phyloP scores from a whole-genome alignment of 2,329 filamentous ascomycete genomes.

The Monosporascus sp. region DNA sequence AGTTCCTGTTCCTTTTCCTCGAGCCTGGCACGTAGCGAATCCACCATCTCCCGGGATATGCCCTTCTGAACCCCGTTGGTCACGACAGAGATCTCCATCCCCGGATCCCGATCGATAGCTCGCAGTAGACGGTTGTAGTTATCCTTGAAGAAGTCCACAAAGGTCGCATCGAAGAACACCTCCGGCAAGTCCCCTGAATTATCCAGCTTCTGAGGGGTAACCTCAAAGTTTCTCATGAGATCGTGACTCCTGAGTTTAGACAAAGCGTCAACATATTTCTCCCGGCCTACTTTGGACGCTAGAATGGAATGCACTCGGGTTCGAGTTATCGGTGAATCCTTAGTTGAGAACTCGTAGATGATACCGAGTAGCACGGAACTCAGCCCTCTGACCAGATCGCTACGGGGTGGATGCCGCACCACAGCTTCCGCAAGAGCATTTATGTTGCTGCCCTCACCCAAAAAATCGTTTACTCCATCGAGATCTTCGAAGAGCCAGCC shows the following conservation, averaged over 20 bases:
- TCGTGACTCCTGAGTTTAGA: constrained; percentile 71
- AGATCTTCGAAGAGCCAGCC: constrained; percentile 91
- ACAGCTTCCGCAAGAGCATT: constrained; percentile 76
- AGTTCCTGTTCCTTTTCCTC: constrained; percentile 60
- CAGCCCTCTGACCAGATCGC: constrained; percentile 70
- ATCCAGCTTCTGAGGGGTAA: constrained; percentile 65
- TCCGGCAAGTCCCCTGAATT: constrained; percentile 58
- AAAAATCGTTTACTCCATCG: constrained; percentile 85
- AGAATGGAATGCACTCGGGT: constrained; percentile 76
- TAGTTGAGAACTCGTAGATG: constrained; percentile 94
- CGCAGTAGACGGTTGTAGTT: constrained; percentile 83
- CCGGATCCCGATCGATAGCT: constrained; percentile 86
- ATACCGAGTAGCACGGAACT: constrained; percentile 81
- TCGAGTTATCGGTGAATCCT: constrained; percentile 86
- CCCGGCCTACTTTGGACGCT: constrained; percentile 70
- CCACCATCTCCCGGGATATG: constrained; percentile 88
- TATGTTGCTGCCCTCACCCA: constrained; percentile 88
- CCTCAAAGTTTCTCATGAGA: constrained; percentile 82
- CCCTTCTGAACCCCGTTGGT: constrained; percentile 79
- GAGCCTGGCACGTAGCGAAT: constrained; percentile 72
- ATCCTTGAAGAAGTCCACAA: constrained; percentile 93
- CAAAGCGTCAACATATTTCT: constrained; percentile 80
- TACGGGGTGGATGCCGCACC: constrained; percentile 54
- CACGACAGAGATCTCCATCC: constrained; percentile 75
- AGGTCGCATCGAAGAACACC: constrained; percentile 78